phyloP scores from a whole-genome alignment of 176 grass and related monocot species.

The Elaeis guineensis region DNA sequence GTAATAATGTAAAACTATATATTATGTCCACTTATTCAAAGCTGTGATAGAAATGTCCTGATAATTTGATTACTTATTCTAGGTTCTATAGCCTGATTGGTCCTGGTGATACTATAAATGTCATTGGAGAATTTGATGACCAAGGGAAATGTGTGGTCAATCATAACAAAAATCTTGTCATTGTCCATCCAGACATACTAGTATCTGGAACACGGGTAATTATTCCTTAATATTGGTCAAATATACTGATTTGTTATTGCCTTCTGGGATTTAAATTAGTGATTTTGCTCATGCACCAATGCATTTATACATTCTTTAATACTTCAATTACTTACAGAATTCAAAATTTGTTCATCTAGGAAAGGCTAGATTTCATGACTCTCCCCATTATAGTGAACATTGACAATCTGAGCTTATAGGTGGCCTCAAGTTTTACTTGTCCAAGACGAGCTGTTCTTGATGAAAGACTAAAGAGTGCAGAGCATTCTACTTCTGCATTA shows the following conservation, averaged over 20 bases:
- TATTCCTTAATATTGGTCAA: slow-evolving; percentile 15
- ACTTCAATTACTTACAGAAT: too few relatives aligned
- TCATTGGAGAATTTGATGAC: slow-evolving; percentile 73
- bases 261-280: too few relatives aligned
- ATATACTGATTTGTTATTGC: too few relatives aligned
- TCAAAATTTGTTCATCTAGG: too few relatives aligned
- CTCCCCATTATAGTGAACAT: slow-evolving; percentile 4
- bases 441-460: slow-evolving; percentile 80
- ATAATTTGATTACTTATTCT: slow-evolving; percentile 1
- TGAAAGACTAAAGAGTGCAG: slow-evolving; percentile 74
- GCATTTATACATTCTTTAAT: too few relatives aligned
- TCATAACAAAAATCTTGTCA: slow-evolving; percentile 62
- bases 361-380: background rate
- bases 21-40: too few relatives aligned
- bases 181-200: slow-evolving; percentile 80
- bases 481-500: slow-evolving; percentile 68
- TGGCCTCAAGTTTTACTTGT: slow-evolving; percentile 94
- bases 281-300: too few relatives aligned
- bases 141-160: slow-evolving; percentile 60
- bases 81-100: slow-evolving; percentile 73
- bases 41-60: background rate
- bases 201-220: slow-evolving; percentile 87
- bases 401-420: slow-evolving; percentile 38
- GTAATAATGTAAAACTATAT: too few relatives aligned
- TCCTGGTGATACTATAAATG: slow-evolving; percentile 79